Evolutionary conservation across 208 protist genomes (phyloP).

Genomic region (Crithidia expoeki): DNA sequence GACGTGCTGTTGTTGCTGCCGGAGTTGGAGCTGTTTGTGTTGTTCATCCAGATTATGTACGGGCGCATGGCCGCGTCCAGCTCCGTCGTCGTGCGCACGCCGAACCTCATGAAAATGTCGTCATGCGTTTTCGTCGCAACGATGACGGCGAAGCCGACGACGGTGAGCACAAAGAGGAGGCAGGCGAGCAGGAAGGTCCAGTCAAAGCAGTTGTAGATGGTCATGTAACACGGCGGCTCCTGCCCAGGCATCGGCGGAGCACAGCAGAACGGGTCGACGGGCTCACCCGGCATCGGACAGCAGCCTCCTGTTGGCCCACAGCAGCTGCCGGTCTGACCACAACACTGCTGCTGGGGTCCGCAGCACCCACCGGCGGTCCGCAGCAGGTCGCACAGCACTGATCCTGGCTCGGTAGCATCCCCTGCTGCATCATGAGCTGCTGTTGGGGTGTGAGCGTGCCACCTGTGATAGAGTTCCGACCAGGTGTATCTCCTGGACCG

Average conservation of each 20-base stretch:
- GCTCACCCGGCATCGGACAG: conserved; percentile 46
- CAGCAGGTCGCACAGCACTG: conserved; percentile 37
- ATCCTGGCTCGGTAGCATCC: conserved; percentile 19
- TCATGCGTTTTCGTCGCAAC: conserved; percentile 45
- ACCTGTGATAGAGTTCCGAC: neutral
- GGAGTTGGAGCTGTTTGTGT: conserved; percentile 3
- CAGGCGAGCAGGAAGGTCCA: conserved; percentile 67
- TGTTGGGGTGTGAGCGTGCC: conserved; percentile 26
- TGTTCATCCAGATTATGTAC: conserved; percentile 40
- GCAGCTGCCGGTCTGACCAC: conserved; percentile 9
- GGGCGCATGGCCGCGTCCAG: conserved; percentile 46
- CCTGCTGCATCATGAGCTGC: conserved; percentile 32
- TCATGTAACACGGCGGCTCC: conserved; percentile 39
- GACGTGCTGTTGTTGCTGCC: conserved; percentile 5
- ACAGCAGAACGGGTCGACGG: conserved; percentile 69
- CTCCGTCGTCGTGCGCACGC: conserved; percentile 30
- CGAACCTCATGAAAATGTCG: conserved; percentile 63
- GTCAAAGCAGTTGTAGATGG: conserved; percentile 62
- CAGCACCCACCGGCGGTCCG: conserved; percentile 5
- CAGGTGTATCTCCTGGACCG: neutral
- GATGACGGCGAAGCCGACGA: conserved; percentile 59
- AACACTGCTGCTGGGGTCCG: conserved; percentile 9
- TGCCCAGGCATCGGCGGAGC: conserved; percentile 34
- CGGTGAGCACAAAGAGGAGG: conserved; percentile 52
- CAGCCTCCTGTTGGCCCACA: conserved; percentile 13